phyloP scores from a whole-genome alignment of 257 asterid genomes.

The Eustoma russellianum region DNA sequence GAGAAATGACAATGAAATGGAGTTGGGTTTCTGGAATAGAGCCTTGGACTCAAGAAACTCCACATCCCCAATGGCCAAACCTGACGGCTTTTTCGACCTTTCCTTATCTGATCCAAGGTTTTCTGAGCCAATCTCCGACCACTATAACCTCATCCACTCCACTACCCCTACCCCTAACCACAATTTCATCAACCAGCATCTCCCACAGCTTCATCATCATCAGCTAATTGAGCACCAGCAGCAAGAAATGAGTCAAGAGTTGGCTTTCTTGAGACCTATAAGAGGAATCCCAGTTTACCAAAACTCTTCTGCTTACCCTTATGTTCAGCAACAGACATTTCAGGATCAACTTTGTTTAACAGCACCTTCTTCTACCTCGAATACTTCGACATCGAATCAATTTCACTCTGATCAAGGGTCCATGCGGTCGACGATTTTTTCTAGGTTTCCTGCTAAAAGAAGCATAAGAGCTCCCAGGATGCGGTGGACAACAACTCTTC shows the following conservation, averaged over 20 bases:
- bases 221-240: conserved; percentile 10
- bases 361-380: too few species aligned
- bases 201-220: conserved; percentile 10
- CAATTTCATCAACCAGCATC: conserved; percentile 15
- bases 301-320: conserved; percentile 38
- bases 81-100: conserved; percentile 22
- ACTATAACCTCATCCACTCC: conserved; percentile 25
- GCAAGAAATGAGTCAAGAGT: conserved; percentile 19
- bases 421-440: conserved; percentile 29
- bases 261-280: conserved; percentile 46
- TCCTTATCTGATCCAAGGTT: conserved; percentile 29
- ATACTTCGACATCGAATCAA: neutral
- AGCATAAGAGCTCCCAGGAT: conserved; percentile 46
- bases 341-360: too few species aligned
- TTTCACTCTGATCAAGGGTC: conserved; percentile 14
- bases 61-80: conserved; percentile 17
- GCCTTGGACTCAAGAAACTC: conserved; percentile 52
- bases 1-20: conserved; percentile 37
- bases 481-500: conserved; percentile 52
- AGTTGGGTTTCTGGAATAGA: conserved; percentile 58
- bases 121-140: conserved; percentile 16
- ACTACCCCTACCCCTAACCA: conserved; percentile 3
- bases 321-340: conserved; percentile 8
- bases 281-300: conserved; percentile 81
- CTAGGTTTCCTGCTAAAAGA: conserved; percentile 40